Evolutionary conservation across 768 basidiomycete species (phyloP), one percentile per base, ranked within the genome.

Genomic region (Flagelloscypha sp.): DNA sequence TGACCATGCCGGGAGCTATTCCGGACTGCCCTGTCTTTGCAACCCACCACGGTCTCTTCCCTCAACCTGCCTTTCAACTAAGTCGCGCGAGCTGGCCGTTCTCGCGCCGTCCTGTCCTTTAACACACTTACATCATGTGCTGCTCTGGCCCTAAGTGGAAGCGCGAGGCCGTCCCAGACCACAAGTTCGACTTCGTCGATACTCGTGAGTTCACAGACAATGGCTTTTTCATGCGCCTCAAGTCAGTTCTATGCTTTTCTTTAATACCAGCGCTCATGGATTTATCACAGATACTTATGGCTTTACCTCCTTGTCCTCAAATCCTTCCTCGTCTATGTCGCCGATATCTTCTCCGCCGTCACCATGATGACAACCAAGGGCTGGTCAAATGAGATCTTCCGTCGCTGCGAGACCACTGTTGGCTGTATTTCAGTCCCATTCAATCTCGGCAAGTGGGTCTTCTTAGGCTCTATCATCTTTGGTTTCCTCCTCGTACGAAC

Each of bases 171-270:
- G 92, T 97, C 29, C 88, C 86, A 36, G 95, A 97, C 65, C 95
- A 98, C 64, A 99, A 98, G 95, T 98, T 97, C 51, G 94, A 98
- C 69, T 97, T 97, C 52, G 72, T 99, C 52, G 90, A 97, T 59
- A 83, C 84, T 15, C 74, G 78, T 37, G 94, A 98, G 52, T 99
- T 92, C 62, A 82, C 78, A 39, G 82, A 90, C 63, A 84, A 84
- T 61, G 75, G 84, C 40, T 86, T 82, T 58, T 62, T 74, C 40
- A 90, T 90, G 70, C 84, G 92, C 24, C 57, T 87, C 49, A 89
- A 86, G 90, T 93, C 54, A 48, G 73, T 61, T 16, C 23, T 12
- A 27, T 11, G 24, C 36, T 34, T 32, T 24, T 24, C 27, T 12
- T 19, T 24, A 28, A 19, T 16, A 1, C 27, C 24, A 21, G 19